phyloP scores from a whole-genome alignment of 139 green algal genomes.

The Asterochloris sp. region DNA sequence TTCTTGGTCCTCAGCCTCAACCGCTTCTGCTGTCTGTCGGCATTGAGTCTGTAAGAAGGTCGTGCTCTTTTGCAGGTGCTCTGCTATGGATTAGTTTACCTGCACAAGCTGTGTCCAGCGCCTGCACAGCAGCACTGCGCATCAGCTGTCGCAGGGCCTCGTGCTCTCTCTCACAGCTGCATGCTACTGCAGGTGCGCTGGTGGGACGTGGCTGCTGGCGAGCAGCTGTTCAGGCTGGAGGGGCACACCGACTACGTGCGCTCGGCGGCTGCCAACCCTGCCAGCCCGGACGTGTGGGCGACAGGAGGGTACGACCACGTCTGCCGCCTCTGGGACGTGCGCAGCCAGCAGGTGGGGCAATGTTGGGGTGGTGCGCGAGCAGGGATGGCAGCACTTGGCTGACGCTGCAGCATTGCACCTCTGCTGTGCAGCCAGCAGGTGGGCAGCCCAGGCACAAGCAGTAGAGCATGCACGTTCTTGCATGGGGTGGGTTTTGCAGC shows the following conservation, averaged over 20 bases:
- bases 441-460: too few species aligned
- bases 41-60: too few species aligned
- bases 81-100: too few species aligned
- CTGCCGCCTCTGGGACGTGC: slow-evolving; percentile 83
- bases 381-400: neutral
- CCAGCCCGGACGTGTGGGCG: slow-evolving; percentile 58
- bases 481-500: too few species aligned
- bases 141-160: neutral
- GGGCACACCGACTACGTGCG: slow-evolving; percentile 91
- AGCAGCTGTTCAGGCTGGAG: slow-evolving; percentile 53
- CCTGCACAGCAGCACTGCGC: neutral
- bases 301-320: slow-evolving; percentile 84
- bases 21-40: too few species aligned
- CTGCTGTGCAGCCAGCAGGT: neutral
- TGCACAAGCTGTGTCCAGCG: neutral
- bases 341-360: slow-evolving; percentile 19
- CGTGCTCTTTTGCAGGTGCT: too few species aligned
- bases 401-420: too few species aligned
- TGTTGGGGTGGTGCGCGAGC: neutral
- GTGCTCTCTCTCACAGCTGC: too few species aligned
- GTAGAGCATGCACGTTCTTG: too few species aligned
- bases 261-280: slow-evolving; percentile 45
- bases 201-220: slow-evolving; percentile 74
- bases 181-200: slow-evolving; percentile 37
- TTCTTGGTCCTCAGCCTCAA: too few species aligned